Evolutionary conservation across 2,329 filamentous ascomycete species (phyloP).

Genomic region (Cercospora citrullina): DNA sequence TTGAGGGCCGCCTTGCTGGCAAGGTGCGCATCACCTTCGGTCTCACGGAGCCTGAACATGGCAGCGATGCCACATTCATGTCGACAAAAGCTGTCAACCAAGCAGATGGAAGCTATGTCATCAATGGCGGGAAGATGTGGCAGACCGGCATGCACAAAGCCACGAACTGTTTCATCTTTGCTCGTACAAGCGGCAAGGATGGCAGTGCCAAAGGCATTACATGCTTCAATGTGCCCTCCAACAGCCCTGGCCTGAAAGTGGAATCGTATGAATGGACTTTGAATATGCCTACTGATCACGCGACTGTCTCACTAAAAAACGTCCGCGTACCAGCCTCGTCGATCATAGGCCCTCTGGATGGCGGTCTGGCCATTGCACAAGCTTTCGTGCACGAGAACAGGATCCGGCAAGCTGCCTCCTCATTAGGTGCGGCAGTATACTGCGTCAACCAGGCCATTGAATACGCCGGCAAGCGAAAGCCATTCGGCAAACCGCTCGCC

Average conservation of each 20-base stretch:
- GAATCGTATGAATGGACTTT: conserved; percentile 65
- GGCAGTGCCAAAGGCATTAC: conserved; percentile 60
- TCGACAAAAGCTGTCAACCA: conserved; percentile 53
- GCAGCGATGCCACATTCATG: conserved; percentile 65
- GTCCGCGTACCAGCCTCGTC: conserved; percentile 58
- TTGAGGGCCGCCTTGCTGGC: conserved; percentile 54
- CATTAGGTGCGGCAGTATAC: conserved; percentile 60
- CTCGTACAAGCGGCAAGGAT: conserved; percentile 56
- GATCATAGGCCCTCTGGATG: conserved; percentile 55
- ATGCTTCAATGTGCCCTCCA: conserved; percentile 59
- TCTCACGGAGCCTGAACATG: conserved; percentile 62
- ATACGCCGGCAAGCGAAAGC: conserved; percentile 56
- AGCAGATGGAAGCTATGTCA: conserved; percentile 52
- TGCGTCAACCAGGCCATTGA: conserved; percentile 59
- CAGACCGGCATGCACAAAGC: conserved; percentile 64
- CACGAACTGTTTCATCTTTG: conserved; percentile 64
- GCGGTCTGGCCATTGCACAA: conserved; percentile 61
- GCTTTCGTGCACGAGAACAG: conserved; percentile 67
- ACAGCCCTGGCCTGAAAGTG: conserved; percentile 55
- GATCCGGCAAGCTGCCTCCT: conserved; percentile 63
- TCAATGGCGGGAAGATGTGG: conserved; percentile 64
- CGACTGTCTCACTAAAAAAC: conserved; percentile 58
- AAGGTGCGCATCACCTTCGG: conserved; percentile 61
- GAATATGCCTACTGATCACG: conserved; percentile 68
- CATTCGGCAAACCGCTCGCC: conserved; percentile 59